Percentiles rank a stretch among this genome's conserved stretches.
Conservation (phyloP, 2,329 filamentous ascomycete genomes). For the Coniochaeta sp. region DNA sequence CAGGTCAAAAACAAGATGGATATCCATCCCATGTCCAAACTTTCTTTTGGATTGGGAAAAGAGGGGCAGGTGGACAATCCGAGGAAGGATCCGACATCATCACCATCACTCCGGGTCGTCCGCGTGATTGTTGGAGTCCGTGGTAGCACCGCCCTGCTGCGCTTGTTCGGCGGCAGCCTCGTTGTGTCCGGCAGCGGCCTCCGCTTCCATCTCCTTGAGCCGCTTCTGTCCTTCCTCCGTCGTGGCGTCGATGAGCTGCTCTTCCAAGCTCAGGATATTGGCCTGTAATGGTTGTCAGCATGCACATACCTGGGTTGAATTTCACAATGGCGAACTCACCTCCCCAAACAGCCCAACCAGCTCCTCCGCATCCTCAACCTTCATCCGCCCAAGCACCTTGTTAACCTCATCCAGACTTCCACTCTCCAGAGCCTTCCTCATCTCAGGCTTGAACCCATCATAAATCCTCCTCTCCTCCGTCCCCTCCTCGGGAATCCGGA, state of each 20-base stretch:
- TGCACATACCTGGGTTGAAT: background rate
- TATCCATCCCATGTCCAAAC: no score
- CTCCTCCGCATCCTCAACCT: conserved; percentile 74
- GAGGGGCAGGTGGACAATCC: no score
- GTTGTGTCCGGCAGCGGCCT: conserved; percentile 9
- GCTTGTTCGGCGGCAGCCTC: background rate
- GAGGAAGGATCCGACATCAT: background rate
- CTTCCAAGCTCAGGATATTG: conserved; percentile 83
- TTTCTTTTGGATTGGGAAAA: no score
- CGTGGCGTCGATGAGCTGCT: conserved; percentile 91
- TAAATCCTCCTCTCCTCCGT: conserved; percentile 67
- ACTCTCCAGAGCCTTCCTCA: conserved; percentile 78
- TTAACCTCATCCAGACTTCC: conserved; percentile 87
- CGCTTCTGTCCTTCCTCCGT: conserved; percentile 77
- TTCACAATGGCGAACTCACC: conserved; percentile 31
- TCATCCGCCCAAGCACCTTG: conserved; percentile 78
- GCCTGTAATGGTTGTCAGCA: conserved; percentile 37
- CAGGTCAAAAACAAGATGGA: background rate
- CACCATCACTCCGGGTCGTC: conserved; percentile 11
- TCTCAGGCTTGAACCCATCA: conserved; percentile 72
- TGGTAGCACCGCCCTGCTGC: conserved; percentile 6
- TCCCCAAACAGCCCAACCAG: conserved; percentile 72
- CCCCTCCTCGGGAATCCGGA: conserved; percentile 65
- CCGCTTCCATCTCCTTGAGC: conserved; percentile 63
- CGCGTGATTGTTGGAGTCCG: conserved; percentile 9